Conservation (phyloP, 2,329 filamentous ascomycete genomes). For the Aureobasidium sp. region DNA sequence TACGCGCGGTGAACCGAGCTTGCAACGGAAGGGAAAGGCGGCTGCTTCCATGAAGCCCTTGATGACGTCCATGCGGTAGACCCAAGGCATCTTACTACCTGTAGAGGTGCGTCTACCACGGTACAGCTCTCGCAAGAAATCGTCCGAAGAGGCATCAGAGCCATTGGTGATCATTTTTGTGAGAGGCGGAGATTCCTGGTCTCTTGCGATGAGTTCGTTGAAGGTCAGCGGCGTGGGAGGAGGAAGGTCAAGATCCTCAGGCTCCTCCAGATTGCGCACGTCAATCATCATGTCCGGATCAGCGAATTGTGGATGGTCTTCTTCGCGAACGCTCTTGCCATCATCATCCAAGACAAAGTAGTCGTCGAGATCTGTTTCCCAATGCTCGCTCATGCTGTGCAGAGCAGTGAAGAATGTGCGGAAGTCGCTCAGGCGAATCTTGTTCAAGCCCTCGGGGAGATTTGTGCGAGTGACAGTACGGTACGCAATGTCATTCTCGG, state of each 20-base stretch:
- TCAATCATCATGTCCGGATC: slow-evolving; percentile 8
- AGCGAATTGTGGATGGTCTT: neutral
- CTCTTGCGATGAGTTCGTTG: slow-evolving; percentile 5
- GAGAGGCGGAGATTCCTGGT: slow-evolving; percentile 3
- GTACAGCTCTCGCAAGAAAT: slow-evolving; percentile 31
- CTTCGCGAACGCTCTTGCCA: slow-evolving; percentile 4
- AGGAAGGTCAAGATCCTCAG: neutral
- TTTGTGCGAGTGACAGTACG: slow-evolving; percentile 44
- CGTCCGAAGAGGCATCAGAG: slow-evolving; percentile 10
- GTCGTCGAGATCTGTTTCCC: slow-evolving; percentile 51
- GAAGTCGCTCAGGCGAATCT: slow-evolving; percentile 45
- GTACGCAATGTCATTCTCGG: slow-evolving; percentile 50
- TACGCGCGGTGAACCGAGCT: slow-evolving; percentile 36
- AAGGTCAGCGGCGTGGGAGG: neutral
- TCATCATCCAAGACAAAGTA: slow-evolving; percentile 31
- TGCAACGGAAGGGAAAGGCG: slow-evolving; percentile 50
- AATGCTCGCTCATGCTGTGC: slow-evolving; percentile 52
- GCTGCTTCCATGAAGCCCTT: slow-evolving; percentile 49
- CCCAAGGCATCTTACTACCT: slow-evolving; percentile 51
- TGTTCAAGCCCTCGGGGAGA: slow-evolving; percentile 28
- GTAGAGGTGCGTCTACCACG: slow-evolving; percentile 50
- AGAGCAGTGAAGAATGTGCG: slow-evolving; percentile 53
- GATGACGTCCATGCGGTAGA: slow-evolving; percentile 47
- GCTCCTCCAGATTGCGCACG: neutral
- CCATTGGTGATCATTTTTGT: neutral